Evolutionary conservation across 73 alveolate species (phyloP), one percentile per base, ranked within the genome.

Genomic region (Paramecium sonneborni): DNA sequence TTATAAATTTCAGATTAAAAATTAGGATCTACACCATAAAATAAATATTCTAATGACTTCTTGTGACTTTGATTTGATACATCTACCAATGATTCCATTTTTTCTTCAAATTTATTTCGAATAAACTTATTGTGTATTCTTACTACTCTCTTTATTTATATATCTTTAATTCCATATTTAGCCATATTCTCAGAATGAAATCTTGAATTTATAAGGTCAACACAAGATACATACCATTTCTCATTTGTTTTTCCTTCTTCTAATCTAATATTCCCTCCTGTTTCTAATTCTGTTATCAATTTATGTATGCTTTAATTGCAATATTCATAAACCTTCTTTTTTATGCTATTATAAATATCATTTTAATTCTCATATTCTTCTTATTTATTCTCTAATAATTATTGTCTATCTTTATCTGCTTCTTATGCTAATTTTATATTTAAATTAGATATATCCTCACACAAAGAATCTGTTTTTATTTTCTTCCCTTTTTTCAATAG

Each of bases 251-350:
- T 95, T 10, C 98, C 98, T 58, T 93, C 97, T 94, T 94, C 97
- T 58, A 93, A 76, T 32, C 97, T 90, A 2, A 96, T 94, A 88
- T 97, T 97, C 1, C 99, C 99, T 3, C 99, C 99, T 12, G 99
- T 93, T 76, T 95, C 97, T 44, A 97, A 91, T 87, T 97, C 99
- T 1, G 96, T 93, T 35, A 95, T 92, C 46, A 97, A 92, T 21
- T 95, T 88, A 88, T 88, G 94, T 28, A 86, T 48, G 20, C 93
- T 57, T 46, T 69, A 30, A 38, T 79, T 70, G 24, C 90, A 74
- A 37, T 58, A 68, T 43, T 93, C 91, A 52, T 57, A 93, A 3
- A 87, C 76, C 37, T 87, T 88, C 76, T 70, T 84, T 57, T 93
- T 72, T 39, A 85, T 85, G 15, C 88, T 69, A 46, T 76, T 67